phyloP scores from a whole-genome alignment of 306 rosid species.

The Corylus heterophylla region DNA sequence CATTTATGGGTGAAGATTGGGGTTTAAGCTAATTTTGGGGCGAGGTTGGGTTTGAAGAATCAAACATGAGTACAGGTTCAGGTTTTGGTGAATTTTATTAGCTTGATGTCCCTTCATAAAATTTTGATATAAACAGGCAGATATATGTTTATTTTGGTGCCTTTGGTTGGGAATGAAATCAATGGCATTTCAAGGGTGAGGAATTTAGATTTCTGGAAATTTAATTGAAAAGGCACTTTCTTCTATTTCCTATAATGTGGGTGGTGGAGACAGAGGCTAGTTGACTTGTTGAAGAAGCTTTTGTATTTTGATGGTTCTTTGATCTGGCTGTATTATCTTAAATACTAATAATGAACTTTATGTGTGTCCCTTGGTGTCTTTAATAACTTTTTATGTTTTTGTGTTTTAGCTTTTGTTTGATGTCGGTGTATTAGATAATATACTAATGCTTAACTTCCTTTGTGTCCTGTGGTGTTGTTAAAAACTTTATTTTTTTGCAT shows the following conservation, averaged over 20 bases:
- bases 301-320: neutral
- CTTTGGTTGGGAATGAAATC: neutral
- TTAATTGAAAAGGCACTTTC: neutral
- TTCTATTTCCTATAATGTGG: neutral
- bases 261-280: neutral
- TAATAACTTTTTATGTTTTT: neutral
- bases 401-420: neutral
- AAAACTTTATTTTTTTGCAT: neutral
- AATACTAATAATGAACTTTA: neutral
- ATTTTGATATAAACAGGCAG: neutral
- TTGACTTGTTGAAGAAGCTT: neutral
- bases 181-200: neutral
- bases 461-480: neutral
- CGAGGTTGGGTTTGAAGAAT: neutral
- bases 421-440: neutral
- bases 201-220: neutral
- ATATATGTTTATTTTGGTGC: neutral
- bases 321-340: neutral
- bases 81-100: neutral
- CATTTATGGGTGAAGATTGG: neutral
- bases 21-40: neutral
- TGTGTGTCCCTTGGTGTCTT: neutral
- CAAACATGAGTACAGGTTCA: neutral
- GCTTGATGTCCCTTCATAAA: neutral
- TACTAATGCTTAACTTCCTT: neutral